A percentile compares a stretch with the other conserved stretches of the same genome.
These are phyloP conservation scores for Aspergillus neoniger DNA, from an alignment of 2,329 filamentous ascomycete species.

Conservation along the genomic window DNA sequence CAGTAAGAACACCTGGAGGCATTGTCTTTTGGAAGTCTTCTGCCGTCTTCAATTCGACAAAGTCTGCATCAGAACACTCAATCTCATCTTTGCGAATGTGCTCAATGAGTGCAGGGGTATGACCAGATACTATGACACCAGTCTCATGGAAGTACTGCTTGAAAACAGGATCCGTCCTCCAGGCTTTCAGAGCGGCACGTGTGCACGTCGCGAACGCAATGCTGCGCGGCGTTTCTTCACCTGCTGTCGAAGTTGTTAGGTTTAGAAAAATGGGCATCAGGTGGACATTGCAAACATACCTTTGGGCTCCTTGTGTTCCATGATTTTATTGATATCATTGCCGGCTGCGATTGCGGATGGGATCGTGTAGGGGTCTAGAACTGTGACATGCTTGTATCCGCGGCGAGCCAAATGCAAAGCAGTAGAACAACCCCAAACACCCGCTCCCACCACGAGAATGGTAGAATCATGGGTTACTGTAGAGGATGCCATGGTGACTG, in stretches of 20 bases:
- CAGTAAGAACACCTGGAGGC: slow-evolving; percentile 54
- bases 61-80: slow-evolving; percentile 33
- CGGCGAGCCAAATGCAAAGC: slow-evolving; percentile 54
- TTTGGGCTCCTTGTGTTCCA: slow-evolving; percentile 39
- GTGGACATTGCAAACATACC: slow-evolving; percentile 22
- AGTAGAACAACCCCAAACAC: slow-evolving; percentile 56
- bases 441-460: slow-evolving; percentile 51
- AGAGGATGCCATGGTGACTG: neutral
- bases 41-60: slow-evolving; percentile 42
- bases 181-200: slow-evolving; percentile 40
- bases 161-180: slow-evolving; percentile 49
- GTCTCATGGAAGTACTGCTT: slow-evolving; percentile 50
- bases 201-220: slow-evolving; percentile 27
- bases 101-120: slow-evolving; percentile 41
- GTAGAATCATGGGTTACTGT: slow-evolving; percentile 18
- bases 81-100: slow-evolving; percentile 42
- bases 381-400: slow-evolving; percentile 52
- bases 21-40: slow-evolving; percentile 54
- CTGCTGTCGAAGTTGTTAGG: slow-evolving; percentile 15
- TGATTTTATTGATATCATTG: slow-evolving; percentile 56
- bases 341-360: slow-evolving; percentile 52
- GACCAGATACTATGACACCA: slow-evolving; percentile 45
- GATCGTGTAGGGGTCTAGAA: slow-evolving; percentile 51
- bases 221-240: slow-evolving; percentile 19
- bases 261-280: neutral